A percentile compares a stretch with the other conserved stretches of the same genome.
phyloP scores from a whole-genome alignment of 2,329 filamentous ascomycete genomes.

The Microsporum canis region DNA sequence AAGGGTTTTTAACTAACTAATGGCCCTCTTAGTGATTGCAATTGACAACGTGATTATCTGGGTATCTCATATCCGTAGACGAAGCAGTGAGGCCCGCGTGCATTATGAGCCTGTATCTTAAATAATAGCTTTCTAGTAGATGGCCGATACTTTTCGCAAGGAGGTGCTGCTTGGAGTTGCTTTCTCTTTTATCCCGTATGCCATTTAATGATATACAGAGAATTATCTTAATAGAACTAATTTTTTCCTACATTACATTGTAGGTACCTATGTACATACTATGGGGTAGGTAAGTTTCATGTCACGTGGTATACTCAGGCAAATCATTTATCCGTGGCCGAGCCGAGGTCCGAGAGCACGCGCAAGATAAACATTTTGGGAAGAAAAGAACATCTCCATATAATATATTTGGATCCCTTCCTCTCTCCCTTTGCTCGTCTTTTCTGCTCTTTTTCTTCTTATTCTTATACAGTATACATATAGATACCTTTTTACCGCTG shows the following conservation, averaged over 20 bases:
- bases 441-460: conserved; percentile 4
- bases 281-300: neutral
- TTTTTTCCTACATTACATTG: no score
- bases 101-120: neutral
- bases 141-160: no score
- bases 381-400: neutral
- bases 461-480: neutral
- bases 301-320: neutral
- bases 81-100: neutral
- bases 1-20: neutral
- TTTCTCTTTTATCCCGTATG: no score
- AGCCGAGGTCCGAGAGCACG: conserved; percentile 19
- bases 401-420: conserved; percentile 5
- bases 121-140: neutral
- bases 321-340: conserved; percentile 10
- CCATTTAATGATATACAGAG: no score
- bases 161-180: neutral
- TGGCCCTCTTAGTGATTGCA: neutral
- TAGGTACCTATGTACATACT: no score
- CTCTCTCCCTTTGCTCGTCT: neutral
- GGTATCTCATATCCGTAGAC: neutral
- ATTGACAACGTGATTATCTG: conserved; percentile 3
- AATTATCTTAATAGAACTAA: no score
- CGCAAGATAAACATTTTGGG: neutral
- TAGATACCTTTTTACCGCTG: conserved; percentile 6